These are phyloP conservation scores for Sarcodon sp. DNA, from an alignment of 768 basidiomycete species.

Conservation along the genomic window DNA sequence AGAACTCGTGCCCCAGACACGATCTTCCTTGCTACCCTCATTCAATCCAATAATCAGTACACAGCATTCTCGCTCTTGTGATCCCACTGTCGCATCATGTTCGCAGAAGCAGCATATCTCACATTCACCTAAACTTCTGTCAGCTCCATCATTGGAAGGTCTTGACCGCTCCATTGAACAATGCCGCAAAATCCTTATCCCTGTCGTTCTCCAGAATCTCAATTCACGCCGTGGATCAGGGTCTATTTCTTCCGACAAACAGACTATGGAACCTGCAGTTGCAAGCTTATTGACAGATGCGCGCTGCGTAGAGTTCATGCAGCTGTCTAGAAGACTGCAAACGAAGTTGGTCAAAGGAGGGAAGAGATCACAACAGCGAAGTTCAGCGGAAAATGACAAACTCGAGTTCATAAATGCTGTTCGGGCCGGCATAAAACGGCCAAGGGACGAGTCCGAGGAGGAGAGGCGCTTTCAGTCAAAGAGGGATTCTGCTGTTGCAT, in stretches of 20 bases:
- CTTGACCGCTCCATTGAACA: slow-evolving; percentile 1
- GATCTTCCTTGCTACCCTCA: background rate
- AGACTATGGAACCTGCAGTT: background rate
- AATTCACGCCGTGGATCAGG: slow-evolving; percentile 5
- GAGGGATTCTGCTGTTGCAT: background rate
- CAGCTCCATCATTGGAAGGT: background rate
- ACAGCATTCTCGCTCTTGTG: background rate
- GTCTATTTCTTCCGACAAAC: slow-evolving; percentile 3
- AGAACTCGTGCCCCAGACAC: background rate
- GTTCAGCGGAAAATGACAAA: background rate
- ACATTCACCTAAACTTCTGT: background rate
- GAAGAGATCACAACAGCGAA: background rate
- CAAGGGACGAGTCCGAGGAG: background rate
- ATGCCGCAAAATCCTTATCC: slow-evolving; percentile 5
- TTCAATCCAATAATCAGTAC: background rate
- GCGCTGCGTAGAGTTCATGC: slow-evolving; percentile 9
- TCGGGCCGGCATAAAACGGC: slow-evolving; percentile 1
- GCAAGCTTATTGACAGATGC: slow-evolving; percentile 7
- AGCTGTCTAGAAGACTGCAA: slow-evolving; percentile 6
- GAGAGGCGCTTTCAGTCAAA: background rate
- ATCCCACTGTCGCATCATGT: background rate
- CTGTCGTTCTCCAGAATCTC: slow-evolving; percentile 3
- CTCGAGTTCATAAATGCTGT: background rate
- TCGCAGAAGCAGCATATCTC: background rate
- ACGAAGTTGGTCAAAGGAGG: slow-evolving; percentile 4